These are phyloP conservation scores for Diplodia seriata DNA, from an alignment of 2,329 filamentous ascomycete genomes.

Conservation along the genomic window DNA sequence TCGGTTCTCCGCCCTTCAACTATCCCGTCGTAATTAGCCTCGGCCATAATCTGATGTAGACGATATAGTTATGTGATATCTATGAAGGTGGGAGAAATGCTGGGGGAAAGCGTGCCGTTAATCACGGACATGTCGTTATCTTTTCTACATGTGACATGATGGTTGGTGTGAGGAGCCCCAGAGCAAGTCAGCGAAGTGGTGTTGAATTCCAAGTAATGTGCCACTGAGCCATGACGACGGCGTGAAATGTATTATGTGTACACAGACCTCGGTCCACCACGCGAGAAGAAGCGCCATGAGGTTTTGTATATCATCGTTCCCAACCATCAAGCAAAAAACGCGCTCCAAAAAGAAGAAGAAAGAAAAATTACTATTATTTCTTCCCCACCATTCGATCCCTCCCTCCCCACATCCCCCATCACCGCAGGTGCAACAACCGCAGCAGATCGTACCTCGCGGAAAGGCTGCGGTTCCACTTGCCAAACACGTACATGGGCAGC, in stretches of 20 bases:
- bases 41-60: too few species aligned
- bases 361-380: too few species aligned
- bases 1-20: too few species aligned
- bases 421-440: slow-evolving; percentile 25
- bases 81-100: too few species aligned
- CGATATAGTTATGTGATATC: too few species aligned
- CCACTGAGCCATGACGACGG: neutral
- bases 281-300: neutral
- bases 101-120: too few species aligned
- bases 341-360: neutral
- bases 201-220: neutral
- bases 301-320: neutral
- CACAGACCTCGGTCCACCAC: neutral
- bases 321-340: neutral
- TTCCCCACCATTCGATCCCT: neutral
- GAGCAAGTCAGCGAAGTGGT: too few species aligned
- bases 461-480: slow-evolving; percentile 47
- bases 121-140: too few species aligned
- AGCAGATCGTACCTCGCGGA: slow-evolving; percentile 46
- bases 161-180: too few species aligned
- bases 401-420: neutral
- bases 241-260: neutral
- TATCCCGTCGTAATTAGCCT: too few species aligned
- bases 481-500: slow-evolving; percentile 65
- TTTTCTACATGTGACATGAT: too few species aligned